Conservation (phyloP, 2,329 filamentous ascomycete genomes). For the Paramyrothecium roridum region DNA sequence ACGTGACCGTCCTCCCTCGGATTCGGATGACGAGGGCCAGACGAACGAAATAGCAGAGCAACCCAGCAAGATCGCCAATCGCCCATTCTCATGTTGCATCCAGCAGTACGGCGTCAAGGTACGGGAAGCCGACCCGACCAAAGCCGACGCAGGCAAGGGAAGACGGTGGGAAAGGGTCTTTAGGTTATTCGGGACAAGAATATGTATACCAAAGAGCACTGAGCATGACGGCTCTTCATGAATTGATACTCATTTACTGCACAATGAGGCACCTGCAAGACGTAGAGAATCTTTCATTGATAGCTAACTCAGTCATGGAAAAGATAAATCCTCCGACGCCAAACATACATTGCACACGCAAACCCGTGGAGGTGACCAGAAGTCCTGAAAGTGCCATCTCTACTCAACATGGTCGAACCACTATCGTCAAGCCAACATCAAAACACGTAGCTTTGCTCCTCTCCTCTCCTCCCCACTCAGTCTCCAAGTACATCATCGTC, state of each 20-base stretch:
- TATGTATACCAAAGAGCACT: constrained; percentile 23
- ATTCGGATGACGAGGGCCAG: constrained; percentile 30
- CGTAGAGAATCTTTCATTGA: not conserved
- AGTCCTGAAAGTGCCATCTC: not conserved
- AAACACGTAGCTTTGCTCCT: not conserved
- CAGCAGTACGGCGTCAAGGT: constrained; percentile 64
- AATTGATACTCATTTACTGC: too few relatives aligned
- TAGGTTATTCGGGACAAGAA: constrained; percentile 62
- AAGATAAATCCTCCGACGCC: not conserved
- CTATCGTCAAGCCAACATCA: constrained; percentile 6
- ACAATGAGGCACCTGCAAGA: too few relatives aligned
- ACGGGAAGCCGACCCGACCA: constrained; percentile 32
- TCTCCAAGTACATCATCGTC: constrained; percentile 45
- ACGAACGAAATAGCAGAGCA: constrained; percentile 4
- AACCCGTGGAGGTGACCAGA: not conserved
- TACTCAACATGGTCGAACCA: constrained; percentile 1
- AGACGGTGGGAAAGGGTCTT: constrained; percentile 61
- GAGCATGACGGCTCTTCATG: not conserved
- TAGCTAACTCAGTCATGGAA: not conserved
- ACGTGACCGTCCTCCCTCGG: constrained; percentile 25
- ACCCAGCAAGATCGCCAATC: constrained; percentile 38
- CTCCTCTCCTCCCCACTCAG: constrained; percentile 18
- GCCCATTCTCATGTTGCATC: constrained; percentile 68
- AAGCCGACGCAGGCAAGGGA: constrained; percentile 41
- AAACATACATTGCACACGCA: not conserved